Percentiles rank a stretch among this genome's conserved stretches.
Conservation (phyloP, 2,329 filamentous ascomycete species). For the Paraconiothyrium brasiliense region DNA sequence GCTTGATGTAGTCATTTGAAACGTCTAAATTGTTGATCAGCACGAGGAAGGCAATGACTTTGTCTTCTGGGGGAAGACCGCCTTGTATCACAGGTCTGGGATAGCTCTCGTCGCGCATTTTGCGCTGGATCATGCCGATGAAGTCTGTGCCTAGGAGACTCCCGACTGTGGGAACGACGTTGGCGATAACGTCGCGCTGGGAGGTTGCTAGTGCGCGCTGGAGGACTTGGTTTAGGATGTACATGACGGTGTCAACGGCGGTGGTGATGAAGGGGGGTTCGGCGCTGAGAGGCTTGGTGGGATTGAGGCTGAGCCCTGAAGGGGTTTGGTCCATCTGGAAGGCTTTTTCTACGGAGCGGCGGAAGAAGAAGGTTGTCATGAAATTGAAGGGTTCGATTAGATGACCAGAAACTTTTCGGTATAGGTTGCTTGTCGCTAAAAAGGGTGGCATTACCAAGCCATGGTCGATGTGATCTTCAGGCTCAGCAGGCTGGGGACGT, state of each 20-base stretch:
- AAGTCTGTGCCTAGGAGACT: constrained; percentile 89
- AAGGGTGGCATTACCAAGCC: constrained; percentile 75
- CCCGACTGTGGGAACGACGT: constrained; percentile 79
- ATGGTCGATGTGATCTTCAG: constrained; percentile 65
- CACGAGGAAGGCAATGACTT: constrained; percentile 87
- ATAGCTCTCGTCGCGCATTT: constrained; percentile 96
- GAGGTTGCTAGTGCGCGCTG: constrained; percentile 87
- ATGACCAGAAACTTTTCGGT: constrained; percentile 78
- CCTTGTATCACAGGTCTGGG: constrained; percentile 82
- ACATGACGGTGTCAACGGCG: constrained; percentile 98
- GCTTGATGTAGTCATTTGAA: constrained; percentile 86
- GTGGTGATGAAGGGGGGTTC: constrained; percentile 92
- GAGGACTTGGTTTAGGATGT: constrained; percentile 93
- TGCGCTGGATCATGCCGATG: constrained; percentile 94
- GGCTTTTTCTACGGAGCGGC: constrained; percentile 93
- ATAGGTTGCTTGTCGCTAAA: constrained; percentile 79
- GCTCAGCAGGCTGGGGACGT: constrained; percentile 37
- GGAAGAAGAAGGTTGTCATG: constrained; percentile 97
- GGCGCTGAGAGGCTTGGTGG: constrained; percentile 74
- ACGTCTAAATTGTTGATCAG: constrained; percentile 96
- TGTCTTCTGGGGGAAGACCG: constrained; percentile 84
- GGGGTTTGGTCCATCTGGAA: constrained; percentile 96
- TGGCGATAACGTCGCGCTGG: constrained; percentile 79
- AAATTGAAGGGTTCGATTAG: constrained; percentile 84
- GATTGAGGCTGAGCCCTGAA: constrained; percentile 77